Evolutionary conservation across 371 early-diverging fungal genomes (phyloP).

Genomic region (Actinomortierella ambigua): DNA sequence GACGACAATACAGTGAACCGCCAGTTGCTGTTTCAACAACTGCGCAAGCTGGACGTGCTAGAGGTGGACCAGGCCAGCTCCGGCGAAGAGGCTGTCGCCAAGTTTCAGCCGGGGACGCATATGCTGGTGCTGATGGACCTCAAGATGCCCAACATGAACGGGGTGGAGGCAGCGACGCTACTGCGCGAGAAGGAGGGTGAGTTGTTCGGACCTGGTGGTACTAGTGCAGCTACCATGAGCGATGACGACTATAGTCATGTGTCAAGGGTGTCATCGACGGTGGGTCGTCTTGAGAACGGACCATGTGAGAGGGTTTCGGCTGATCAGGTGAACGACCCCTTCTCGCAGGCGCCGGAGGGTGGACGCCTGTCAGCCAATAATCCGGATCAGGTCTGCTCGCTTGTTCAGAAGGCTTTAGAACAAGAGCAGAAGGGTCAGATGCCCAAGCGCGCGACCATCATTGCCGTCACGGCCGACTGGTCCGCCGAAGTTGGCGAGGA

Average conservation of each 20-base stretch:
- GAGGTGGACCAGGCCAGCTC: conserved; percentile 29
- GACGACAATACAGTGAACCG: conserved; percentile 42
- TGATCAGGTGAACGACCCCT: too few species aligned
- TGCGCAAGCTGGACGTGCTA: conserved; percentile 29
- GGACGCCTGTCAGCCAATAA: too few species aligned
- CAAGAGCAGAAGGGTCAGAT: background rate
- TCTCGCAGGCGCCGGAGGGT: too few species aligned
- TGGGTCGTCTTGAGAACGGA: too few species aligned
- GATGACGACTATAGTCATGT: too few species aligned
- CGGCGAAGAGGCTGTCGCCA: conserved; percentile 35
- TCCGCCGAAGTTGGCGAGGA: conserved; percentile 38
- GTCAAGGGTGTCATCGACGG: too few species aligned
- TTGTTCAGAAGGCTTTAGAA: background rate
- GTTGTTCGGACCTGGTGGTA: too few species aligned
- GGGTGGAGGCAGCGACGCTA: conserved; percentile 23
- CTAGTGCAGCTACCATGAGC: too few species aligned
- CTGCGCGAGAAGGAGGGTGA: conserved; percentile 33
- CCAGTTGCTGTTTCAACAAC: conserved; percentile 27
- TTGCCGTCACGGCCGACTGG: conserved; percentile 41
- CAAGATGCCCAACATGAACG: conserved; percentile 44
- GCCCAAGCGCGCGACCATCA: conserved; percentile 15
- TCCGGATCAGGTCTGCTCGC: too few species aligned
- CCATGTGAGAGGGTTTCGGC: too few species aligned
- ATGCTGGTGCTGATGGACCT: conserved; percentile 39
- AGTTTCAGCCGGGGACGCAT: conserved; percentile 23